Percentiles rank a stretch among this genome's conserved stretches.
These are phyloP conservation scores for Phoenix roebelenii DNA, from an alignment of 176 grass and related monocot species.

Conservation along the genomic window DNA sequence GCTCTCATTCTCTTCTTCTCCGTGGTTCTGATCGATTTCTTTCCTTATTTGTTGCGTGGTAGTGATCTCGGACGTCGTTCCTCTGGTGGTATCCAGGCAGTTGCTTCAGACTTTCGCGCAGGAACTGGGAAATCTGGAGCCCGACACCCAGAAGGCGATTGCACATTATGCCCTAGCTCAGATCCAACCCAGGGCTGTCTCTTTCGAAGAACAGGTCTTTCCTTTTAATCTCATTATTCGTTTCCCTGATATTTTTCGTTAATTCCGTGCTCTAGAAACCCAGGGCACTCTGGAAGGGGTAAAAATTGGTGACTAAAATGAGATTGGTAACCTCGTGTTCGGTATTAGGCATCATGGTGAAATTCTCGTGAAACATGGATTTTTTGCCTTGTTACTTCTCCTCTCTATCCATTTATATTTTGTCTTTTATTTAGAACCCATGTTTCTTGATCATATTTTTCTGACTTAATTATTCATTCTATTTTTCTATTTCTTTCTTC, in stretches of 20 bases:
- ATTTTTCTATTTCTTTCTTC: too few relatives aligned
- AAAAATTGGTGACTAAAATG: too few relatives aligned
- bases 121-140: constrained; percentile 78
- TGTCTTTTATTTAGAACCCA: too few relatives aligned
- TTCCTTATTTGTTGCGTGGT: not conserved
- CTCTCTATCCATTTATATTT: too few relatives aligned
- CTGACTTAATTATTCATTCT: too few relatives aligned
- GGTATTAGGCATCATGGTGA: too few relatives aligned
- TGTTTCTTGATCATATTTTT: too few relatives aligned
- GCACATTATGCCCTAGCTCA: constrained; percentile 82
- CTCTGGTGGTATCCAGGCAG: constrained; percentile 95
- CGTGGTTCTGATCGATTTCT: not conserved
- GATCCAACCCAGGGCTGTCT: constrained; percentile 94
- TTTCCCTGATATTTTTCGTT: not conserved
- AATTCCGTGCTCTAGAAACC: too few relatives aligned
- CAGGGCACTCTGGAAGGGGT: too few relatives aligned
- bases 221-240: not conserved
- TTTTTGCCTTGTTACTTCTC: too few relatives aligned
- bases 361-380: too few relatives aligned
- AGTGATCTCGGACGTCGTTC: constrained; percentile 96
- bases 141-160: constrained; percentile 84
- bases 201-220: constrained; percentile 93
- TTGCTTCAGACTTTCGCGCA: constrained; percentile 85
- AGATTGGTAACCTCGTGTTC: too few relatives aligned
- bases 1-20: not conserved